Evolutionary conservation across 345 rosid species (phyloP).

Genomic region (Dimocarpus longan): DNA sequence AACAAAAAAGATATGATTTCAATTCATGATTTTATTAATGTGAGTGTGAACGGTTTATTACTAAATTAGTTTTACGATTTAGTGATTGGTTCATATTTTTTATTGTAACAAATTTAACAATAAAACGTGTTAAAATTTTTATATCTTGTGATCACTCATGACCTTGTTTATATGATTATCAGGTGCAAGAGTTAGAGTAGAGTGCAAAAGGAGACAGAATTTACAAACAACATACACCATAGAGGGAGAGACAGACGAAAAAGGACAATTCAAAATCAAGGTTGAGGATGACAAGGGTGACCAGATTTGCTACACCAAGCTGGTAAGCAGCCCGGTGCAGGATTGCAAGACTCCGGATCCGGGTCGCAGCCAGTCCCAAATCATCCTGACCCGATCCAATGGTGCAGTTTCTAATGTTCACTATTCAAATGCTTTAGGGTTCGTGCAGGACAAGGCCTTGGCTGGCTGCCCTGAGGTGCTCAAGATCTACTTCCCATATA

Average conservation of each 20-base stretch:
- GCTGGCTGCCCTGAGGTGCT: constrained; percentile 51
- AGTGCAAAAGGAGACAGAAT: constrained; percentile 51
- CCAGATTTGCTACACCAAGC: constrained; percentile 46
- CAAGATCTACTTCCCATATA: constrained; percentile 38
- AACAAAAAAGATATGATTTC: no score
- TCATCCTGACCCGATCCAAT: constrained; percentile 65
- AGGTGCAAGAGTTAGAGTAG: constrained; percentile 61
- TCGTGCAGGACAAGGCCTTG: constrained; percentile 40
- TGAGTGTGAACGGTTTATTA: no score
- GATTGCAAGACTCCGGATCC: constrained; percentile 42
- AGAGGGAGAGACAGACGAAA: constrained; percentile 39
- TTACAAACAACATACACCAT: constrained; percentile 27
- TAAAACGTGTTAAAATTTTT: no score
- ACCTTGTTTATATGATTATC: background rate
- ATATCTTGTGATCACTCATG: no score
- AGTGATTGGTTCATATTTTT: background rate
- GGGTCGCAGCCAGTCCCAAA: constrained; percentile 48
- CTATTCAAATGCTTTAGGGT: constrained; percentile 68
- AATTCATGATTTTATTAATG: no score
- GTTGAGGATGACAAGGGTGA: constrained; percentile 63
- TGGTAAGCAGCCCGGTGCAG: constrained; percentile 50
- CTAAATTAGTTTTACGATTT: no score
- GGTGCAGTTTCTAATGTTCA: constrained; percentile 56
- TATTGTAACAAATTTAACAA: background rate
- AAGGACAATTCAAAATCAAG: constrained; percentile 46